Evolutionary conservation across 2,329 filamentous ascomycete species (phyloP).

Genomic region (Neofusicoccum laricinum): DNA sequence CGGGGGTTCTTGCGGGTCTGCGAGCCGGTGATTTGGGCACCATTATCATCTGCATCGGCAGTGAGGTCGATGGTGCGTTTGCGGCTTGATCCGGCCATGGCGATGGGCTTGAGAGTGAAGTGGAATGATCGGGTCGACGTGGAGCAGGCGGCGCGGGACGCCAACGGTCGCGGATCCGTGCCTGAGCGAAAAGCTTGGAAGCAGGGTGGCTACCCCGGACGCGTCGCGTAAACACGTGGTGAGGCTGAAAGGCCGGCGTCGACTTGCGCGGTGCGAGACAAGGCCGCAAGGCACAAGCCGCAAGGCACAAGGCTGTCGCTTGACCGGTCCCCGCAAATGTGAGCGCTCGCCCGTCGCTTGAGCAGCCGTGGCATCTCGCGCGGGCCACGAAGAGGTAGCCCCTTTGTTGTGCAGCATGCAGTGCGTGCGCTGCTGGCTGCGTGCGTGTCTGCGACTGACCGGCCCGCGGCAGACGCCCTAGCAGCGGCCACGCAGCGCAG

Average conservation of each 20-base stretch:
- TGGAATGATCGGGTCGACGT: background rate
- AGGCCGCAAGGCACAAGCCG: background rate
- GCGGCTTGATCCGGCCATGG: slow-evolving; percentile 22
- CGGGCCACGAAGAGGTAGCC: background rate
- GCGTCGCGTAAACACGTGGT: slow-evolving; percentile 2
- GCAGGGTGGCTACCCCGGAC: background rate
- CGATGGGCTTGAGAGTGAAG: background rate
- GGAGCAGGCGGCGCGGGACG: background rate
- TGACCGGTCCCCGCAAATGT: slow-evolving; percentile 9
- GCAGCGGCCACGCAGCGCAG: background rate
- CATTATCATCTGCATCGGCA: slow-evolving; percentile 36
- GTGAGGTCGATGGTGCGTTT: slow-evolving; percentile 39
- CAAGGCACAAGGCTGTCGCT: background rate
- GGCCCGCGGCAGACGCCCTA: background rate
- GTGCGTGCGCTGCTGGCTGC: background rate
- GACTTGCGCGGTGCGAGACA: background rate
- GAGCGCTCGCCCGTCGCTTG: background rate
- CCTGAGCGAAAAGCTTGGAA: background rate
- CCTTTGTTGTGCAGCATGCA: slow-evolving; percentile 5
- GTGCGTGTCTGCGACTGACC: background rate
- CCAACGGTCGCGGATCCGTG: background rate
- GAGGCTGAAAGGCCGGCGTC: background rate
- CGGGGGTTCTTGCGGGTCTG: slow-evolving; percentile 8
- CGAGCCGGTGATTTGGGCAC: slow-evolving; percentile 11
- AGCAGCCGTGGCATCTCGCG: background rate